Base-by-base conservation (phyloP, 352 stramenopile species). In the Phytophthora foliorum region DNA sequence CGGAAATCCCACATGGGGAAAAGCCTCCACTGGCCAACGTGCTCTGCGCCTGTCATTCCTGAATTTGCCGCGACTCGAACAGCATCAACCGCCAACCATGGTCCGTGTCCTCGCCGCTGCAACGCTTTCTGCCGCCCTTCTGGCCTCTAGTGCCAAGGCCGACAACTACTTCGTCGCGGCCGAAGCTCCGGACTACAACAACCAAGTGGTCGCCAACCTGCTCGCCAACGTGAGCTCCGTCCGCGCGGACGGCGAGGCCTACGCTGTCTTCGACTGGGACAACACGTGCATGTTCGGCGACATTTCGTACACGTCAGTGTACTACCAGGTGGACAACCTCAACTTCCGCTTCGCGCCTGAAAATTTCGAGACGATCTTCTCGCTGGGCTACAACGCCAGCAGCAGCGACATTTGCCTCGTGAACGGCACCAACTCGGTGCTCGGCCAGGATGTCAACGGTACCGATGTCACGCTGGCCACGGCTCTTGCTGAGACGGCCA, bases 271-370 rank as follows among this genome's bases (percentile, higher is more conserved):
- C 54, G 81, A 88, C 63, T 88, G 81, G 81, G 81, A 89, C 61
- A 88, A 88, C 70, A 90, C 81, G 63, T 86, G 79, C 75, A 86
- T 85, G 74, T 90, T 69, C 63, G 79, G 81, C 42, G 79, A 90
- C 68, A 88, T 90, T 54, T 86, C 77, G 72, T 88, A 90, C 75
- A 88, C 81, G 25, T 85, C 77, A 9, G 72, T 88, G 21, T 77
- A 72, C 54, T 90, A 86, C 73, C 79, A 90, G 44, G 70, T 90
- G 42, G 70, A 86, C 53, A 86, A 69, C 46, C 69, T 90, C 27
- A 66, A 83, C 60, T 90, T 82, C 66, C 81, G 81, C 34, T 74
- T 90, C 49, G 38, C 54, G 0, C 79, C 81, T 2, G 58, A 75
- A 9, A 49, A 81, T 41, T 88, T 90, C 24, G 69, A 80, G 42